These are phyloP conservation scores for Anthostomella pinea DNA, from an alignment of 2,329 filamentous ascomycete genomes.

Conservation along the genomic window DNA sequence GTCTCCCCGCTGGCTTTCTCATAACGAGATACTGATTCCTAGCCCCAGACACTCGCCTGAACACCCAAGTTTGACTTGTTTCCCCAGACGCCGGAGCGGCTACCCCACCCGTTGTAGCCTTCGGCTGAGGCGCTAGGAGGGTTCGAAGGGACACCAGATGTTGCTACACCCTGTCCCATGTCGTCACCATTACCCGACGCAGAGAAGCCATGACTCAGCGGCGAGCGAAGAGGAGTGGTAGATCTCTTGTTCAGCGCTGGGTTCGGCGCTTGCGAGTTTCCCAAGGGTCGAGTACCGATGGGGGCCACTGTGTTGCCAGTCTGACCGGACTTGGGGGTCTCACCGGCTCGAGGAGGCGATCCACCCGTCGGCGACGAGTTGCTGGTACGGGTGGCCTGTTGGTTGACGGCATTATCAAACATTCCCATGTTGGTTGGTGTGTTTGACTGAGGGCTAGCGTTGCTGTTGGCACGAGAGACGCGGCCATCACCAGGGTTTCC, in stretches of 20 bases:
- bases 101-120: conserved; percentile 67
- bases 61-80: conserved; percentile 78
- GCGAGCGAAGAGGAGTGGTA: conserved; percentile 89
- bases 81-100: conserved; percentile 80
- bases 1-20: conserved; percentile 8
- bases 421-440: conserved; percentile 56
- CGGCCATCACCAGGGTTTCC: conserved; percentile 41
- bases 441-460: conserved; percentile 75
- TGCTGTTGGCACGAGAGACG: conserved; percentile 74
- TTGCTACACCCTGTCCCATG: conserved; percentile 30
- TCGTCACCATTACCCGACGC: conserved; percentile 50
- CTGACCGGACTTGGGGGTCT: conserved; percentile 54
- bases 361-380: conserved; percentile 78
- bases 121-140: conserved; percentile 46
- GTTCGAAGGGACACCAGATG: conserved; percentile 56
- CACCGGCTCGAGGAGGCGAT: conserved; percentile 70
- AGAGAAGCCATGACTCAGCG: conserved; percentile 71
- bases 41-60: conserved; percentile 94
- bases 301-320: conserved; percentile 72
- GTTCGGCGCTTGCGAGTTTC: conserved; percentile 51
- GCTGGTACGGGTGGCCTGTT: conserved; percentile 75
- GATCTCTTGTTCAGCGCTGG: conserved; percentile 73
- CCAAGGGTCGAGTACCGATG: conserved; percentile 83
- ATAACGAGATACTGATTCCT: conserved; percentile 28
- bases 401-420: conserved; percentile 55